Evolutionary conservation across 2,329 filamentous ascomycete species (phyloP).

Genomic region (Eurotiales sp.): DNA sequence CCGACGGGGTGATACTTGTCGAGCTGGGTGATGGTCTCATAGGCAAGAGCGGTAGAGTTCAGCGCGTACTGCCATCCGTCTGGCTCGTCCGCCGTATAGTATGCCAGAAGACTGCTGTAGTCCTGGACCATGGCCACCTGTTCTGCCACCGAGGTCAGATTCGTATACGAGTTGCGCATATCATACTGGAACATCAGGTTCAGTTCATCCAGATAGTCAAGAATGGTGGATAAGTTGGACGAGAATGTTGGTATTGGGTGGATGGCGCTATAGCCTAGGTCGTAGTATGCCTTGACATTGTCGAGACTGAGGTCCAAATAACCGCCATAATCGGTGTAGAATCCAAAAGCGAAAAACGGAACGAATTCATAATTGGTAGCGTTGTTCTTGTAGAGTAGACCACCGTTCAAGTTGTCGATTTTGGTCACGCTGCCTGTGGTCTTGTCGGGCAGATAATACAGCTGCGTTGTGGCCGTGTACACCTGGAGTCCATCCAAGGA

Average conservation of each 20-base stretch:
- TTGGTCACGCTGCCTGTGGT: slow-evolving; percentile 11
- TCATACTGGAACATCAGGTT: slow-evolving; percentile 16
- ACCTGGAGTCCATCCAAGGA: slow-evolving; percentile 11
- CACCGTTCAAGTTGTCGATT: slow-evolving; percentile 14
- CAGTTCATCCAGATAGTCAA: slow-evolving; percentile 14
- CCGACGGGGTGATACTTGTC: slow-evolving; percentile 14
- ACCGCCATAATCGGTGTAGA: slow-evolving; percentile 12
- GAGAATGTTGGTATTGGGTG: slow-evolving; percentile 12
- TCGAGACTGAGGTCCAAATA: slow-evolving; percentile 11
- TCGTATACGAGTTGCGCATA: slow-evolving; percentile 14
- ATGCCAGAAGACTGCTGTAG: slow-evolving; percentile 8
- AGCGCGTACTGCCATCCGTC: slow-evolving; percentile 10
- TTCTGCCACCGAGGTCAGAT: slow-evolving; percentile 9
- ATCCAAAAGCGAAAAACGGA: slow-evolving; percentile 13
- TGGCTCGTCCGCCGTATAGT: slow-evolving; percentile 14
- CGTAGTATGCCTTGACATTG: slow-evolving; percentile 13
- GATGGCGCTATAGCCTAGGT: slow-evolving; percentile 13
- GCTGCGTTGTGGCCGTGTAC: slow-evolving; percentile 10
- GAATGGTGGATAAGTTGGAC: slow-evolving; percentile 9
- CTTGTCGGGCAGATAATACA: slow-evolving; percentile 14
- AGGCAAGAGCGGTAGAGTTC: slow-evolving; percentile 11
- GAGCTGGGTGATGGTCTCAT: slow-evolving; percentile 8
- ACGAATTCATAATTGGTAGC: slow-evolving; percentile 8
- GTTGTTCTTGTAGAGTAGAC: slow-evolving; percentile 6
- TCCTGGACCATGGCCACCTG: slow-evolving; percentile 10